Base-by-base conservation (phyloP, 176 grass and related monocot genomes). In the Aechmea fasciata region DNA sequence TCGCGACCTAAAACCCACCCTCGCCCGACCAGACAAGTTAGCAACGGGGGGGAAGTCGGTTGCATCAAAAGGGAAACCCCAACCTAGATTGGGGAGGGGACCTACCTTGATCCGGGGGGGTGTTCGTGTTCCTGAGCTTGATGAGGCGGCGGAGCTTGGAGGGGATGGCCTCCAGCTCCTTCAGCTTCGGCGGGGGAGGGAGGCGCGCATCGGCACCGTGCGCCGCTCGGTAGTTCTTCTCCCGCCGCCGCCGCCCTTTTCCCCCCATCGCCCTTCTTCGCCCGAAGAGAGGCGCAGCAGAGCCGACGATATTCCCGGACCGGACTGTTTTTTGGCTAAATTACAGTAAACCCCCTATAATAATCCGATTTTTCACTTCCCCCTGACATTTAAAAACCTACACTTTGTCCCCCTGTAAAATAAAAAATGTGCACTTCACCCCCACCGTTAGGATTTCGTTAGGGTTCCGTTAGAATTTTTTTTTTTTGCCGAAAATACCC, bases 91-190 rank as follows among this genome's bases (percentile, higher is more conserved):
- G 33, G 33, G 33, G 33, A 41, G 33, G 0, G 33, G 33, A 41
- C 33, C 33, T 41, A 41, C 33, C 33, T 41, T 15, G 28, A 57
- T 70, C 61, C 3, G 66, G 50, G 15, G 70, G n/a, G 55, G 15
- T 24, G 74, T 80, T 87, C 82, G 20, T 24, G 74, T 80, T 87
- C 82, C 83, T 88, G 69, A 99, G 67, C 50, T 84, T 80, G 77
- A 99, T 93, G 14, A 99, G 80, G 74, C 75, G 85, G 77, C 94
- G 87, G 63, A 93, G 89, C 72, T 93, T 93, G 71, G 87, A 90
- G 11, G n/a, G n/a, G 71, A 93, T 70, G 51, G 81, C 89, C 59
- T 99, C 89, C 51, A 99, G 74, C 71, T 99, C 94, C 71, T 73
- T 77, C 50, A 79, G 64, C 67, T 85, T 99, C 5, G 94, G 94